Percentiles rank a stretch among this genome's conserved stretches.
Conservation (phyloP, 106 monocot genomes). For the Dendrobium officinale region DNA sequence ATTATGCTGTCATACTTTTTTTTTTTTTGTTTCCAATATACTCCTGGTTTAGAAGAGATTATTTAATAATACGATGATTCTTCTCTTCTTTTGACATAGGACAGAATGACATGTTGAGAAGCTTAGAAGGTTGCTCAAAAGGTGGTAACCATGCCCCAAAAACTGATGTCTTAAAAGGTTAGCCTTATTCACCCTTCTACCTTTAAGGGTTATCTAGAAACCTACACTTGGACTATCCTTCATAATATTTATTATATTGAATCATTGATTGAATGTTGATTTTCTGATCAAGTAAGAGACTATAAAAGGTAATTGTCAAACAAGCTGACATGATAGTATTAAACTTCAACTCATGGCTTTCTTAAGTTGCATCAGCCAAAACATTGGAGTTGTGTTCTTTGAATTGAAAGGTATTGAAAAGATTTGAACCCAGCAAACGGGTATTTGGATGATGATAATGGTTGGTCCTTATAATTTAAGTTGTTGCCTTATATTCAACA, state of each 20-base stretch:
- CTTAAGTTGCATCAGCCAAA: background rate
- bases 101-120: slow-evolving; percentile 38
- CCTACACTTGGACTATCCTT: background rate
- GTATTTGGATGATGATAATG: background rate
- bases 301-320: too few relatives aligned
- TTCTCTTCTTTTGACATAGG: slow-evolving; percentile 26
- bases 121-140: slow-evolving; percentile 18
- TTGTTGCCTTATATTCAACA: background rate
- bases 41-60: background rate
- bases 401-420: background rate
- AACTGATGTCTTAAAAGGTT: slow-evolving; percentile 32
- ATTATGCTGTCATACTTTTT: background rate
- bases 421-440: background rate
- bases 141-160: background rate
- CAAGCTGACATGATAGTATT: background rate
- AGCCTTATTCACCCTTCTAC: slow-evolving; percentile 5
- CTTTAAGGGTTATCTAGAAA: background rate
- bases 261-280: background rate
- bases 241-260: background rate
- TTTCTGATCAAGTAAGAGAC: background rate
- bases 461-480: background rate
- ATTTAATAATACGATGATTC: background rate
- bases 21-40: background rate
- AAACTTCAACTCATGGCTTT: background rate
- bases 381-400: background rate